These are phyloP conservation scores for Populus tomentosa DNA, from an alignment of 441 rosid species.

Conservation along the genomic window DNA sequence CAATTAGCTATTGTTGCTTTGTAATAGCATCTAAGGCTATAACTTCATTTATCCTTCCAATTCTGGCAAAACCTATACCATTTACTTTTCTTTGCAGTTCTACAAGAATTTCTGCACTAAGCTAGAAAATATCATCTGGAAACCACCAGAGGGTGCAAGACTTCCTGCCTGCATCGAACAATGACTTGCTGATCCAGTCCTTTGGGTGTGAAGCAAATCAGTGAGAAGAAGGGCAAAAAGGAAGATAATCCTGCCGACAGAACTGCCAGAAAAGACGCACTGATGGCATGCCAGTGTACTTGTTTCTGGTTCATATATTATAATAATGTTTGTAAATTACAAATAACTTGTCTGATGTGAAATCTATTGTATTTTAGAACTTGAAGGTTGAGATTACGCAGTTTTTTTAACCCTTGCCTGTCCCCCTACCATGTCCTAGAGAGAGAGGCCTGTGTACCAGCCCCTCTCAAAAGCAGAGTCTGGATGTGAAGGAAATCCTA, in stretches of 20 bases:
- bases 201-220: conserved; percentile 26
- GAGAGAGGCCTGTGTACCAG: background rate
- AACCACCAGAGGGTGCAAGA: conserved; percentile 44
- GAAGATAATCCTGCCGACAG: background rate
- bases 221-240: background rate
- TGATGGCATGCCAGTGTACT: background rate
- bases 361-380: background rate
- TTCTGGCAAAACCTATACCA: background rate
- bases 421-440: background rate
- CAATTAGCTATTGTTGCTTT: background rate
- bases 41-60: background rate
- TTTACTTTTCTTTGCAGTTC: conserved; percentile 43
- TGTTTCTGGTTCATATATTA: background rate
- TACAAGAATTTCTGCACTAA: conserved; percentile 74
- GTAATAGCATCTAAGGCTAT: background rate
- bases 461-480: background rate
- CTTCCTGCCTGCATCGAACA: conserved; percentile 38
- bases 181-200: conserved; percentile 46
- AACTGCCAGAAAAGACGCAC: background rate
- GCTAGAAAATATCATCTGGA: conserved; percentile 80
- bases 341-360: background rate
- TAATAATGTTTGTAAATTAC: background rate
- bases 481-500: background rate
- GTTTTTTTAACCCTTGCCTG: background rate
- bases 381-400: background rate